phyloP scores from a whole-genome alignment of 495 filamentous ascomycete genomes.

The Clohesyomyces aquaticus region DNA sequence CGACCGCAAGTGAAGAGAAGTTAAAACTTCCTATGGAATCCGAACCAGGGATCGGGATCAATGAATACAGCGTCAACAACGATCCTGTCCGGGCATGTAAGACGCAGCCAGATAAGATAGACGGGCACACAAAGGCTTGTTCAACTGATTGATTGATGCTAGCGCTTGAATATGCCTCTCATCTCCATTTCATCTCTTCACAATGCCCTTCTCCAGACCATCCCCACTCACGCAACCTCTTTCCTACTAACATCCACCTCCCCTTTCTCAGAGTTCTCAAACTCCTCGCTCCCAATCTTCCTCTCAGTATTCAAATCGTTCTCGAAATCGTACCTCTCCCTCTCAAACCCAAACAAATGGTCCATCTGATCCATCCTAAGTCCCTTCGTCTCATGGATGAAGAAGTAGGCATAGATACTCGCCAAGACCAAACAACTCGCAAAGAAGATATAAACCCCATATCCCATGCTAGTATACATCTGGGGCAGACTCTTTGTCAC shows the following conservation, averaged over 20 bases:
- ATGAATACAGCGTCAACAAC: too few species aligned
- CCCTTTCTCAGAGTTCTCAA: slow-evolving; percentile 5
- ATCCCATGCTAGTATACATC: slow-evolving; percentile 43
- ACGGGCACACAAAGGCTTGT: too few species aligned
- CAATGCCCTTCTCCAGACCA: too few species aligned
- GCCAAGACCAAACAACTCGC: slow-evolving; percentile 42
- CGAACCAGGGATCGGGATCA: too few species aligned
- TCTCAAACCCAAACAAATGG: slow-evolving; percentile 40
- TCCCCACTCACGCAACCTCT: slow-evolving; percentile 28
- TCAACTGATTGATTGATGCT: too few species aligned
- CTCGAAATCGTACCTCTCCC: not conserved
- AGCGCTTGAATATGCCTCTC: too few species aligned
- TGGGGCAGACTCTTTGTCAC: slow-evolving; percentile 43
- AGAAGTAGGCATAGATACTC: slow-evolving; percentile 46
- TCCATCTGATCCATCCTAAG: slow-evolving; percentile 48
- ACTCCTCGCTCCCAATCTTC: slow-evolving; percentile 9
- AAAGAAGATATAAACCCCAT: slow-evolving; percentile 47
- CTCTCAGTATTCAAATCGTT: too few species aligned
- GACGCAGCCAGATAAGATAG: too few species aligned
- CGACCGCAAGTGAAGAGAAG: too few species aligned
- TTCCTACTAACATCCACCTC: slow-evolving; percentile 10
- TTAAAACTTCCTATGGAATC: too few species aligned
- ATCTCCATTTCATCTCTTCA: too few species aligned
- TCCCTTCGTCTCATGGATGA: slow-evolving; percentile 48
- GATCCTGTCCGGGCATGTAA: too few species aligned